phyloP scores from a whole-genome alignment of 192 early-diverging fungal genomes.

The Physocladia obscura region DNA sequence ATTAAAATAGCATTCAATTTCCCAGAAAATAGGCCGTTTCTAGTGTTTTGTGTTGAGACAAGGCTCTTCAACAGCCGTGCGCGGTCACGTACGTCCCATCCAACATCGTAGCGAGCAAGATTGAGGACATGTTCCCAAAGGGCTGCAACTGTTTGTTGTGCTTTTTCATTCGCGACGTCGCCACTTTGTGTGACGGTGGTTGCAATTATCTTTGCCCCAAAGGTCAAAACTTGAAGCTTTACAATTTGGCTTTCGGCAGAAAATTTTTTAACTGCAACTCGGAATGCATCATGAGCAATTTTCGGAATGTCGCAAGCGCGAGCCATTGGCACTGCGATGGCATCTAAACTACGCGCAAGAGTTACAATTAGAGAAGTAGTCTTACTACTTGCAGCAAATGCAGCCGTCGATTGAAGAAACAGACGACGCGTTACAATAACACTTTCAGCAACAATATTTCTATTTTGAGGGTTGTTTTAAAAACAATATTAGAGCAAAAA shows the following conservation, averaged over 20 bases:
- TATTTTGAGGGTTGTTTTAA: conserved; percentile 50
- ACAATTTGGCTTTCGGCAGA: conserved; percentile 59
- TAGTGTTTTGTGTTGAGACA: conserved; percentile 35
- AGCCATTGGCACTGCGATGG: conserved; percentile 69
- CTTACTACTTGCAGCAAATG: not conserved
- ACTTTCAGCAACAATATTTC: conserved; percentile 70
- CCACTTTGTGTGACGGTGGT: conserved; percentile 19
- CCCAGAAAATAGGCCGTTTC: conserved; percentile 39
- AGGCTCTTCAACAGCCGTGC: conserved; percentile 71
- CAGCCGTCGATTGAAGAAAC: conserved; percentile 52
- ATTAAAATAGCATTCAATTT: conserved; percentile 63
- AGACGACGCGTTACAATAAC: conserved; percentile 74
- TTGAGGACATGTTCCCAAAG: conserved; percentile 78
- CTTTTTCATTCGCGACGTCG: too few relatives aligned
- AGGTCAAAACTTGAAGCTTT: conserved; percentile 80
- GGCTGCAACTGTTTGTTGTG: too few relatives aligned
- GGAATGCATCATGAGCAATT: conserved; percentile 79
- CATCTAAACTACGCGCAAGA: conserved; percentile 60
- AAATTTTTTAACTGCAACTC: conserved; percentile 66
- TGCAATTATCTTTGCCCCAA: conserved; percentile 70
- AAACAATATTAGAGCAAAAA: too few relatives aligned
- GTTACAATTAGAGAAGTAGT: conserved; percentile 29
- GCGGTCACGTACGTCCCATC: conserved; percentile 89
- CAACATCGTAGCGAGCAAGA: conserved; percentile 84
- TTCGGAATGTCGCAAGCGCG: conserved; percentile 69